Percentiles rank a stretch among this genome's conserved stretches.
These are phyloP conservation scores for Colletotrichum brevisporum DNA, from an alignment of 2,329 filamentous ascomycete genomes.

Conservation along the genomic window DNA sequence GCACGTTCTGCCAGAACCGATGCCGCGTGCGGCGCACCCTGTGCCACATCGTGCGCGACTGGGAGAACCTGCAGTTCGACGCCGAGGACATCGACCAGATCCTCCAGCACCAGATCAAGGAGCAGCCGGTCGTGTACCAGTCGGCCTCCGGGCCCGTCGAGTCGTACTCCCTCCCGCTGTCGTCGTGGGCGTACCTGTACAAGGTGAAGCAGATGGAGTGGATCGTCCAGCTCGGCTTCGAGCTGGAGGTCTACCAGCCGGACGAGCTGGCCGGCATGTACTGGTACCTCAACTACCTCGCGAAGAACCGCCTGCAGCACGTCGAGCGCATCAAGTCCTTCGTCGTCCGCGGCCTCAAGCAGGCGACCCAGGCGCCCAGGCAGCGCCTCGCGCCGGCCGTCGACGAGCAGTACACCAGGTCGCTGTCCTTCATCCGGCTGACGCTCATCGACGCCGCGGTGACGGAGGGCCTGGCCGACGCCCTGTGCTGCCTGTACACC, in stretches of 20 bases:
- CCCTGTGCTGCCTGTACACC: conserved; percentile 74
- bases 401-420: conserved; percentile 62
- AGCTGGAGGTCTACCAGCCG: conserved; percentile 88
- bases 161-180: conserved; percentile 79
- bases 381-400: conserved; percentile 47
- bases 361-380: conserved; percentile 42
- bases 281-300: conserved; percentile 85
- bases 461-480: conserved; percentile 69
- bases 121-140: conserved; percentile 69
- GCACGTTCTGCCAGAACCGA: conserved; percentile 89
- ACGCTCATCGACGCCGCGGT: conserved; percentile 76
- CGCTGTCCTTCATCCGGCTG: conserved; percentile 70
- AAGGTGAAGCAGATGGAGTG: conserved; percentile 91
- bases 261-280: conserved; percentile 93
- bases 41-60: conserved; percentile 85
- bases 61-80: conserved; percentile 87
- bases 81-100: conserved; percentile 82
- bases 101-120: conserved; percentile 72
- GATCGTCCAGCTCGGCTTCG: conserved; percentile 93
- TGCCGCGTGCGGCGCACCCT: conserved; percentile 92
- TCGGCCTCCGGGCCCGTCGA: conserved; percentile 60
- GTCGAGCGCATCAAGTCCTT: conserved; percentile 81
- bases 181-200: conserved; percentile 90
- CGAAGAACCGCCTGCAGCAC: conserved; percentile 77
- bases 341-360: conserved; percentile 58